A percentile compares a stretch with the other conserved stretches of the same genome.
These are phyloP conservation scores for Amylostereum chailletii DNA, from an alignment of 1,284 basidiomycete species.

Conservation along the genomic window DNA sequence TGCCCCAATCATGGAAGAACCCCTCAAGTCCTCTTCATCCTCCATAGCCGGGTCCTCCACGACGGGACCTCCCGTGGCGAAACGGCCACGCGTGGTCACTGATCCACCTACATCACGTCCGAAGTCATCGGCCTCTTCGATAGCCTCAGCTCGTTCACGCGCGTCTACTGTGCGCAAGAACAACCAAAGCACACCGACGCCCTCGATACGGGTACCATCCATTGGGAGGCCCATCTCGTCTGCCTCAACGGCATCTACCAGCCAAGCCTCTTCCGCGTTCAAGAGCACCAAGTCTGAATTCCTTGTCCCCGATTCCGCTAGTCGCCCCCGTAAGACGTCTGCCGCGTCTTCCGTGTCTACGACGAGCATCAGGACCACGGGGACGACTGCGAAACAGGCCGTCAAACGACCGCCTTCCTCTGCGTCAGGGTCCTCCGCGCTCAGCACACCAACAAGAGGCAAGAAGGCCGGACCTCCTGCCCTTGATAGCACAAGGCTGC, in stretches of 20 bases:
- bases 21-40: constrained; percentile 8
- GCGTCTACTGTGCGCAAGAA: constrained; percentile 31
- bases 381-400: constrained; percentile 23
- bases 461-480: constrained; percentile 15
- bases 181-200: constrained; percentile 11
- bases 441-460: constrained; percentile 13
- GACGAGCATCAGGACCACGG: constrained; percentile 11
- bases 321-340: constrained; percentile 8
- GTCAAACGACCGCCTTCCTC: constrained; percentile 29
- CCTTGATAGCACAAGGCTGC: constrained; percentile 15
- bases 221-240: constrained; percentile 31
- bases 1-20: constrained; percentile 14
- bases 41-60: constrained; percentile 8
- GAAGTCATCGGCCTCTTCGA: constrained; percentile 10
- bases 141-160: constrained; percentile 24
- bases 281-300: constrained; percentile 43
- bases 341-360: constrained; percentile 13
- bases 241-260: constrained; percentile 36
- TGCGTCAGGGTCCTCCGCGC: constrained; percentile 25
- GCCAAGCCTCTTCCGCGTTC: constrained; percentile 44
- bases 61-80: constrained; percentile 6
- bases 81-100: constrained; percentile 4
- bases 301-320: background rate
- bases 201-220: constrained; percentile 3
- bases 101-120: constrained; percentile 16